Evolutionary conservation across 2,329 filamentous ascomycete species (phyloP).

Genomic region (Xylaria sp.): DNA sequence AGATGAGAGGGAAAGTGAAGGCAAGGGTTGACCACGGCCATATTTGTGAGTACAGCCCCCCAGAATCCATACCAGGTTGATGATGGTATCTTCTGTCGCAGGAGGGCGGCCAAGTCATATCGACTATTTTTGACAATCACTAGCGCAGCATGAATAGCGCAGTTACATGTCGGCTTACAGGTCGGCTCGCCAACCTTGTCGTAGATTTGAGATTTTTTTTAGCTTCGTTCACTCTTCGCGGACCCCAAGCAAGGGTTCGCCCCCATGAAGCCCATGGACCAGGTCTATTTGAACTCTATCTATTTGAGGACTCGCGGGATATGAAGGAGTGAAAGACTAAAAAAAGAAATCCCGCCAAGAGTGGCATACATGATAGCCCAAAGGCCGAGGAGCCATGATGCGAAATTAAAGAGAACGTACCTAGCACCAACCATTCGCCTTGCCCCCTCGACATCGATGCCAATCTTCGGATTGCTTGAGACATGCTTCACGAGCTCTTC

Average conservation of each 20-base stretch:
- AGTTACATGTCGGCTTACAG: not conserved
- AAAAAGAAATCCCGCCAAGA: not conserved
- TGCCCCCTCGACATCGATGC: constrained; percentile 58
- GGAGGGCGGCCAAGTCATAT: not conserved
- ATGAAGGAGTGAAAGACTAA: constrained; percentile 6
- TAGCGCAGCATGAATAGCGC: not conserved
- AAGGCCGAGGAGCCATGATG: constrained; percentile 5
- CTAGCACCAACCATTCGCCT: constrained; percentile 58
- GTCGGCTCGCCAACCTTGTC: not conserved
- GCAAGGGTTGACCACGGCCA: not conserved
- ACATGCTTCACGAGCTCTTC: constrained; percentile 57
- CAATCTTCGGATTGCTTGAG: constrained; percentile 61
- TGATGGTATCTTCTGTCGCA: not conserved
- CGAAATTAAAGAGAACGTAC: constrained; percentile 46
- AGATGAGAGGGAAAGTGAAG: not conserved
- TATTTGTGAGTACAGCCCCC: not conserved
- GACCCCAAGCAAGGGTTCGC: constrained; percentile 31
- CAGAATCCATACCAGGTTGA: not conserved
- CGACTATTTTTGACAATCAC: not conserved
- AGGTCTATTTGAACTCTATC: not conserved
- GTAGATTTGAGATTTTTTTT: not conserved
- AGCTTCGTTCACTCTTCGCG: not conserved
- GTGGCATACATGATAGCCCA: constrained; percentile 15
- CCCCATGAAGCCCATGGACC: constrained; percentile 50
- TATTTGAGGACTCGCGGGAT: constrained; percentile 12